Conservation (phyloP, 805 yeast species). For the Candida rishiriensis region DNA sequence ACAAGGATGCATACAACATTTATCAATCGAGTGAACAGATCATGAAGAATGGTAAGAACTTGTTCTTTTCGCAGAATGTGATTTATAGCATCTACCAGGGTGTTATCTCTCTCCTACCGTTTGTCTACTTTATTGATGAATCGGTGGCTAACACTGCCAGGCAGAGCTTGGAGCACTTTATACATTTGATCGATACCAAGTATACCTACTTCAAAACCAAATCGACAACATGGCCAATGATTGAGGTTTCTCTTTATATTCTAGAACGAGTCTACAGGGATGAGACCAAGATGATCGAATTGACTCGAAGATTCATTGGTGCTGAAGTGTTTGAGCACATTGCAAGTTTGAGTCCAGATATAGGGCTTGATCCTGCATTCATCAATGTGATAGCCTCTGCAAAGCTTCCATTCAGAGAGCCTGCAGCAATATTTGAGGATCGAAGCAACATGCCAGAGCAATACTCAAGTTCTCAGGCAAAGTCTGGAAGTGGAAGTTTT, state of each 20-base stretch:
- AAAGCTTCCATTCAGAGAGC: conserved; percentile 1
- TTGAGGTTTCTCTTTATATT: conserved; percentile 1
- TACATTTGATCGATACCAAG: neutral
- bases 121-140: conserved; percentile 1
- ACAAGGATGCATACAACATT: neutral
- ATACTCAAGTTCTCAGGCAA: too few species aligned
- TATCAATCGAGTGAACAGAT: neutral
- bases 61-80: conserved; percentile 1
- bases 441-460: too few species aligned
- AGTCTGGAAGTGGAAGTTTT: too few species aligned
- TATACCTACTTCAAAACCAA: neutral
- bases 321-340: conserved; percentile 1
- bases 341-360: neutral
- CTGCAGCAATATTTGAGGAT: too few species aligned
- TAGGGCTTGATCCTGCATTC: conserved; percentile 1
- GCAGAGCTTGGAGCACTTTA: neutral
- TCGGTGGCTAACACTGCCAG: neutral
- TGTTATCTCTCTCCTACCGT: conserved; percentile 1
- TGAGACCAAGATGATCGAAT: neutral
- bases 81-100: conserved; percentile 2
- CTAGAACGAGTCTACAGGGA: conserved; percentile 2
- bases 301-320: neutral
- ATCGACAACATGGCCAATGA: neutral
- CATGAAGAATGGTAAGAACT: neutral
- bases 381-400: neutral